Conservation (phyloP, 805 yeast genomes). For the Metschnikowia hibisci region DNA sequence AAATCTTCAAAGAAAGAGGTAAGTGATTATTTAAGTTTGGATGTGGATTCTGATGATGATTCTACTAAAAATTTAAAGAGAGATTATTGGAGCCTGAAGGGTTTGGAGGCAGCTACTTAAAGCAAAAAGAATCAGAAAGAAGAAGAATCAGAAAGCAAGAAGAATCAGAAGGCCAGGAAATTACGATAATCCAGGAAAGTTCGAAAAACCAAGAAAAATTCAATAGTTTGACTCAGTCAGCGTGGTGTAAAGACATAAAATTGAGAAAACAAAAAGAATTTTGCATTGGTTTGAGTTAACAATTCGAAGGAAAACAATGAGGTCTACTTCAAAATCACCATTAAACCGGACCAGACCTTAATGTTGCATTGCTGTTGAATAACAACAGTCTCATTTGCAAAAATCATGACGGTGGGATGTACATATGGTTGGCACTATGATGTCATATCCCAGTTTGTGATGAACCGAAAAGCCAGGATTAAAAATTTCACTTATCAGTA, state of each 20-base stretch:
- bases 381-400: slow-evolving; percentile 31
- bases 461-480: slow-evolving; percentile 31
- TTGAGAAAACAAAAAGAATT: no score
- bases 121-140: not conserved
- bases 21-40: slow-evolving; percentile 23
- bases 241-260: no score
- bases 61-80: slow-evolving; percentile 31
- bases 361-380: slow-evolving; percentile 50
- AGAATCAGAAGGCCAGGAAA: no score
- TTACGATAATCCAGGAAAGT: no score
- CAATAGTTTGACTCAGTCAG: no score
- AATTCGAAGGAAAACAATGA: slow-evolving; percentile 23
- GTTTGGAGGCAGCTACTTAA: slow-evolving; percentile 23
- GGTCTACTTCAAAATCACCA: slow-evolving; percentile 34
- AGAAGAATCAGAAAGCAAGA: no score
- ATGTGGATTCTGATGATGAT: slow-evolving; percentile 18
- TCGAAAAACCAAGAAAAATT: no score
- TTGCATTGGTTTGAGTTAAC: no score
- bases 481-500: no score
- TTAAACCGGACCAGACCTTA: slow-evolving; percentile 70
- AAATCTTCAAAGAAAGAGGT: slow-evolving; percentile 6
- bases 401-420: slow-evolving; percentile 14
- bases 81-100: slow-evolving; percentile 42
- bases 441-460: slow-evolving; percentile 38
- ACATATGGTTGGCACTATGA: slow-evolving; percentile 37